A percentile compares a stretch with the other conserved stretches of the same genome.
Evolutionary conservation across 116 monocot species (phyloP).

Genomic region (Dioscorea cayenensis): DNA sequence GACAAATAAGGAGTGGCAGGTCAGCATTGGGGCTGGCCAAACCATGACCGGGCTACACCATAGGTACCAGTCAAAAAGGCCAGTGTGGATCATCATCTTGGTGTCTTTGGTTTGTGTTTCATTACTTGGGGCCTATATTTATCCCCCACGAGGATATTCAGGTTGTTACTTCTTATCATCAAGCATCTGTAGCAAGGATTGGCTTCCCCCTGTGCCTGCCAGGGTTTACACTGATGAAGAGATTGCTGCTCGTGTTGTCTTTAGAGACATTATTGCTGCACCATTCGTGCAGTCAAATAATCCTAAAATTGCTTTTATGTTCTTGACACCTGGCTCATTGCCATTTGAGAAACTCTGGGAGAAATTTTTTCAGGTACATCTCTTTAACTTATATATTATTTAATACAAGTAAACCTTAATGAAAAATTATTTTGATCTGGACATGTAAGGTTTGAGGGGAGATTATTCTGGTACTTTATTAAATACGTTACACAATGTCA

Average conservation of each 20-base stretch:
- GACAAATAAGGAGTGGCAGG: constrained; percentile 24
- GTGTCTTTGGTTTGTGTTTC: constrained; percentile 56
- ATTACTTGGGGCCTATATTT: constrained; percentile 64
- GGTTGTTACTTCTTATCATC: constrained; percentile 74
- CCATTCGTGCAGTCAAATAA: constrained; percentile 34
- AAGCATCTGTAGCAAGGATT: constrained; percentile 55
- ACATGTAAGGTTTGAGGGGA: too few species aligned
- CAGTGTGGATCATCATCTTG: constrained; percentile 69
- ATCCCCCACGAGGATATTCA: constrained; percentile 44
- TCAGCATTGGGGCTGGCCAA: constrained; percentile 27
- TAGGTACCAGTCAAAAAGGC: constrained; percentile 46
- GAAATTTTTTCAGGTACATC: constrained; percentile 66
- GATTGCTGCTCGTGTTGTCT: constrained; percentile 49
- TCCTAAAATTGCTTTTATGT: constrained; percentile 92
- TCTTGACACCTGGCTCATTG: constrained; percentile 83
- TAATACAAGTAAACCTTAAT: not conserved
- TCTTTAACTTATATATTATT: not conserved
- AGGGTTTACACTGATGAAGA: constrained; percentile 76
- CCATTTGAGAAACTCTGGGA: constrained; percentile 99
- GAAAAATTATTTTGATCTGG: too few species aligned
- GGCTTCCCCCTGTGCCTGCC: constrained; percentile 62
- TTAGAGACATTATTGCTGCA: constrained; percentile 50
- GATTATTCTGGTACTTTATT: too few species aligned
- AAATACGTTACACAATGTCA: too few species aligned
- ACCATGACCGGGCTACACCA: constrained; percentile 44